Base-by-base conservation (phyloP, 2,329 filamentous ascomycete genomes). In the Sporothrix variecibatus region DNA sequence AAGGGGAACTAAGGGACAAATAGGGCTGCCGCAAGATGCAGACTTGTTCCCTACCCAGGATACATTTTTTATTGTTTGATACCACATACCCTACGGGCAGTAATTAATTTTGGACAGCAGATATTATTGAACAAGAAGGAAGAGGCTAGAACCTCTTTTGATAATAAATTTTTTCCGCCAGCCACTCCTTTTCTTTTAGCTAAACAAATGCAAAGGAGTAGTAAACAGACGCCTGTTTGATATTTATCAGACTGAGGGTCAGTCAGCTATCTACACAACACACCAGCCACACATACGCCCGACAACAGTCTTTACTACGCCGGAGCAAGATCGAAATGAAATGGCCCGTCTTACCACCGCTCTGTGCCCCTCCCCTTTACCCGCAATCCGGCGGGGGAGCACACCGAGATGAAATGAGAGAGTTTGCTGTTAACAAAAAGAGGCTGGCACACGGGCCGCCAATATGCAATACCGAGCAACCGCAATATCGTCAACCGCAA, bases 401-500 rank as follows among this genome's bases (percentile, higher is more conserved):
- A 31, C 26, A 17, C 12, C 26, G 31, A 64, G 20, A 64, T 40
- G 31, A 40, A 34, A 40, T 64, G 31, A 23, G 31, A 40, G 34
- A 64, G n/a, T 64, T 62, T 38, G n/a, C 5, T 5, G 6, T 43
- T 43, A 6, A n/a, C n/a, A 2, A 43, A 6, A 23, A 40, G 20
- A n/a, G 56, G 26, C 20, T 64, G 31, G 20, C 31, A 64, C 60
- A 64, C 34, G 60, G 60, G 6, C 60, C 60, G 60, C 5, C 31
- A 64, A 40, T 64, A 64, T 64, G 60, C 60, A 64, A 64, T 23
- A 64, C 20, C 58, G 60, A 64, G 20, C 20, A 64, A 12, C 31
- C 34, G 60, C 9, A 64, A 3, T 23, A 23, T 23, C 8, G 26
- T 31, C 2, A 5, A 31, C 56, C 26, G 56, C 8, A 31, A 17